Percentiles rank a stretch among this genome's conserved stretches.
Conservation (phyloP, 106 monocot genomes). For the Acanthochlamys bracteata region DNA sequence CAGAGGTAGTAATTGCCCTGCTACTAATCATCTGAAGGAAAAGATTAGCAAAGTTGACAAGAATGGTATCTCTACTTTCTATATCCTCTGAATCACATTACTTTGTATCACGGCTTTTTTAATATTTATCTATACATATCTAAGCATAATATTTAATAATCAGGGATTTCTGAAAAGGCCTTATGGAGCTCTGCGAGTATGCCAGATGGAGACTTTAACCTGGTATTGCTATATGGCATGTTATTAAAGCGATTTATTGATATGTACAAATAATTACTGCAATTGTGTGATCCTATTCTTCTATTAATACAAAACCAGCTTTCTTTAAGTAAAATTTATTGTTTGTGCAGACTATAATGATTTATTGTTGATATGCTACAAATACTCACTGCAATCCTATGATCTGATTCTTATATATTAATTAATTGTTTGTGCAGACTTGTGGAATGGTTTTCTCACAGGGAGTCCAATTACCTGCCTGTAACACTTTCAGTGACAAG, state of each 20-base stretch:
- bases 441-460: slow-evolving; percentile 3
- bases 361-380: background rate
- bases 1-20: background rate
- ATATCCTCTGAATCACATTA: too few relatives aligned
- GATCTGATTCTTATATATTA: background rate
- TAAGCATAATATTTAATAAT: too few relatives aligned
- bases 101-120: too few relatives aligned
- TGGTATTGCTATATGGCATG: background rate
- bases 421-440: slow-evolving; percentile 1
- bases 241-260: background rate
- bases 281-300: background rate
- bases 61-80: background rate
- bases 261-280: background rate
- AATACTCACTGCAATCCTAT: background rate
- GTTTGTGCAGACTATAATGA: background rate
- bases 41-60: background rate
- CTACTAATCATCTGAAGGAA: slow-evolving; percentile 3
- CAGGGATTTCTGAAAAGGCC: too few relatives aligned
- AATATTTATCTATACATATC: too few relatives aligned
- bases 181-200: background rate
- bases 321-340: background rate
- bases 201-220: background rate
- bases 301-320: background rate
- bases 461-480: background rate
- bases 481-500: background rate